Evolutionary conservation across 2,329 filamentous ascomycete genomes (phyloP), one percentile per base, ranked within the genome.

Genomic region (Westerdykella ornata): DNA sequence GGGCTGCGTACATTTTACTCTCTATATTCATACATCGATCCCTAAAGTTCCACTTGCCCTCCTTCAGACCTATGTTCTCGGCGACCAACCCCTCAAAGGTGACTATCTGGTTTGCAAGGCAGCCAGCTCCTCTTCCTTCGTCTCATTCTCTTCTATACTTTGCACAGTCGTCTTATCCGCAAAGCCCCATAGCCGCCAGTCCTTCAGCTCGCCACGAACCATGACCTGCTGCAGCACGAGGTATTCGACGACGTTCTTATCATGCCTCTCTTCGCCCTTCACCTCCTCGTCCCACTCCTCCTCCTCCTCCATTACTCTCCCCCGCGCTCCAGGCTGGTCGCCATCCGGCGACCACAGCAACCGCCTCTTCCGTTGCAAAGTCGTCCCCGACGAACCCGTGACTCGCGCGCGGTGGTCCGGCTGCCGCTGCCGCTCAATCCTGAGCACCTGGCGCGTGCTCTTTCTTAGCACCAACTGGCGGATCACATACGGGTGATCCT

Each of bases 111-210:
- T 26, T 11, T 26, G 4, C 22, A 26, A 26, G 8, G 3, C 22
- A 4, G 22, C 37, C 32, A 59, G 15, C 37, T 48, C 43, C 17
- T 41, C 46, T 49, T 52, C 55, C 22, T 56, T 54, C 38, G 41
- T 37, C 31, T 59, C 56, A 13, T 59, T 53, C 31, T 48, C 44
- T 33, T 47, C 38, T 17, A 62, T 47, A 12, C 33, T 47, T 35
- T 51, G 47, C 4, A 49, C 48, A 19, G 54, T 62, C 29, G 75
- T 78, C 52, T 77, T 72, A 32, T 73, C 62, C 20, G 77, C 67
- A 15, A 78, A 82, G 12, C 83, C 82, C 75, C 81, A 83, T 38
- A 85, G 62, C 57, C 70, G 72, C 83, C 83, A 87, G 2, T 72
- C 68, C 19, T 62, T 66, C 42, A 71, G 60, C 56, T 68, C 58